phyloP scores from a whole-genome alignment of 2,329 filamentous ascomycete species.

The Cladosporium colombiae region DNA sequence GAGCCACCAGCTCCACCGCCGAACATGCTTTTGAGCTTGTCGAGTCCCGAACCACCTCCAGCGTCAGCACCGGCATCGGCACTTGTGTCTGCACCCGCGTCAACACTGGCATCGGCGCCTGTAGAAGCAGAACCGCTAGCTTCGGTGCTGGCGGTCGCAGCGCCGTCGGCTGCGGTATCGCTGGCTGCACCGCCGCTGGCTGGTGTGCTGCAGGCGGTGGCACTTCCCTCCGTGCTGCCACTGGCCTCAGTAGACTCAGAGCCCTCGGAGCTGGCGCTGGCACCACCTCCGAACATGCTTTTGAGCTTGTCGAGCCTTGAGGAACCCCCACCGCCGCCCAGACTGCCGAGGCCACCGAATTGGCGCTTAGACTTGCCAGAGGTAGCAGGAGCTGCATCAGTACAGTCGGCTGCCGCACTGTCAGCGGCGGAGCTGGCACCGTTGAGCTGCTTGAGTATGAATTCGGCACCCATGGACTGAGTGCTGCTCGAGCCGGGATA shows the following conservation, averaged over 20 bases:
- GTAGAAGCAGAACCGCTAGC: not conserved
- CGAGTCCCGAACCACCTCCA: not conserved
- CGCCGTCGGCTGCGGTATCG: too few relatives aligned
- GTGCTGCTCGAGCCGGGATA: slow-evolving; percentile 33
- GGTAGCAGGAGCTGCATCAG: not conserved
- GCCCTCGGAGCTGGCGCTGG: not conserved
- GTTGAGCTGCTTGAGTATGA: slow-evolving; percentile 15
- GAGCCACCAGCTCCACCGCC: not conserved
- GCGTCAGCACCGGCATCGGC: not conserved
- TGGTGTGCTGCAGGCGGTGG: not conserved
- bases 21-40: not conserved
- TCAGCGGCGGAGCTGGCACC: not conserved
- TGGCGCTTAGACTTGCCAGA: not conserved
- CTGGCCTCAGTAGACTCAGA: not conserved
- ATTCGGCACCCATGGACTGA: slow-evolving; percentile 36
- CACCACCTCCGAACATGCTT: not conserved
- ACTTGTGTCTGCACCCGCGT: not conserved
- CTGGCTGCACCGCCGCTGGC: too few relatives aligned
- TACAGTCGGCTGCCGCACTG: not conserved
- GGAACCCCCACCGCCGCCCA: not conserved
- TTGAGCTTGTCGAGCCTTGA: not conserved
- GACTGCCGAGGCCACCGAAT: not conserved
- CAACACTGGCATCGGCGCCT: not conserved
- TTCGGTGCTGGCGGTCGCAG: not conserved
- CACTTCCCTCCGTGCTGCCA: not conserved